Conservation (phyloP, 1,284 basidiomycete genomes). For the Takashimella tepidaria region DNA sequence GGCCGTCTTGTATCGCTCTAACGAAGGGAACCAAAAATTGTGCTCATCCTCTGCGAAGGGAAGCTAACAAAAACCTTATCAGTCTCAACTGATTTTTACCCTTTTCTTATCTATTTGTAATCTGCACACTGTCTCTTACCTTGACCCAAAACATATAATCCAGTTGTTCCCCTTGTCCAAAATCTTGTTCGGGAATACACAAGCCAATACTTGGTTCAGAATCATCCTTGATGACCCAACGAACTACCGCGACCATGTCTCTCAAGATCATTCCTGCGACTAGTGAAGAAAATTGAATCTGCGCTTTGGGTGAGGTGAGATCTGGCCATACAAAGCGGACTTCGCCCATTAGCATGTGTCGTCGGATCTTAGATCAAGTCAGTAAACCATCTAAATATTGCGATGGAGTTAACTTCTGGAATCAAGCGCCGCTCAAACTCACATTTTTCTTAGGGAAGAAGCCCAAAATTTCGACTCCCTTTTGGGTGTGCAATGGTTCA, state of each 20-base stretch:
- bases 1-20: conserved; percentile 68
- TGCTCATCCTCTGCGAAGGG: conserved; percentile 93
- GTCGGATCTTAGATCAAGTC: conserved; percentile 57
- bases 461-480: conserved; percentile 80
- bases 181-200: conserved; percentile 54
- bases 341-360: conserved; percentile 78
- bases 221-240: conserved; percentile 69
- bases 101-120: neutral
- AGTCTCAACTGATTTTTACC: neutral
- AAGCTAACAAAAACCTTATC: conserved; percentile 55
- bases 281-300: conserved; percentile 79
- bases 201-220: conserved; percentile 81
- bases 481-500: conserved; percentile 61
- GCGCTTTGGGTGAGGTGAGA: conserved; percentile 60
- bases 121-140: conserved; percentile 52
- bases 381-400: neutral
- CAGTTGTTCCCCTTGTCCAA: conserved; percentile 56
- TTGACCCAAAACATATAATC: conserved; percentile 78
- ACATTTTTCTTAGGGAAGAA: conserved; percentile 70
- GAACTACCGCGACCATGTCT: conserved; percentile 65
- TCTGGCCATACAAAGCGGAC: conserved; percentile 83
- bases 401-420: too few relatives aligned
- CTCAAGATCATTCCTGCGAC: conserved; percentile 71
- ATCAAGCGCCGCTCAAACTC: too few relatives aligned
- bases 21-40: conserved; percentile 76